phyloP scores from a whole-genome alignment of 208 protist species.

The Wallacemonas collosoma region DNA sequence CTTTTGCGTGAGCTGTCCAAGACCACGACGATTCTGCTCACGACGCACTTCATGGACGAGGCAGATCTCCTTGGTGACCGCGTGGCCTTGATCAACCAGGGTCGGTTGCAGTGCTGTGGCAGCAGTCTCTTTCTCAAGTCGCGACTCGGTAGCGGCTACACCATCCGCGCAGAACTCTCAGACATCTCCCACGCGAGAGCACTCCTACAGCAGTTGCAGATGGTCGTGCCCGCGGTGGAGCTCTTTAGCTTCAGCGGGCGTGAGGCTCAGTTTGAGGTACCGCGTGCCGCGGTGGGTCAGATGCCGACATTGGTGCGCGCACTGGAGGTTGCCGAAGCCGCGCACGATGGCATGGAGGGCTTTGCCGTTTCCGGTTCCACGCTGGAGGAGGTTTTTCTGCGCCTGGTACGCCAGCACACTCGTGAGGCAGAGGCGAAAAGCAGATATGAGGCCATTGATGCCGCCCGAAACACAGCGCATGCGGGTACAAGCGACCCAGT shows the following conservation, averaged over 20 bases:
- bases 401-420: conserved; percentile 29
- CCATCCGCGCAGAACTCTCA: conserved; percentile 37
- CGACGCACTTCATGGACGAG: conserved; percentile 96
- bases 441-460: too few species aligned
- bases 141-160: conserved; percentile 60
- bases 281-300: conserved; percentile 15
- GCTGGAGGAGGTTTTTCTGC: conserved; percentile 82
- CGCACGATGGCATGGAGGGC: conserved; percentile 34
- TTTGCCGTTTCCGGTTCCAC: conserved; percentile 67
- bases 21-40: conserved; percentile 67
- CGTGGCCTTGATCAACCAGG: conserved; percentile 86
- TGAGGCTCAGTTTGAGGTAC: conserved; percentile 58
- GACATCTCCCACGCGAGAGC: background rate
- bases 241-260: conserved; percentile 34
- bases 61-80: conserved; percentile 92
- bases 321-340: conserved; percentile 37
- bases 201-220: conserved; percentile 9
- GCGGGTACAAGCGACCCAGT: too few species aligned
- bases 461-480: too few species aligned
- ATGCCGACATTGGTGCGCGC: conserved; percentile 42
- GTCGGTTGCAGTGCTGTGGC: conserved; percentile 58
- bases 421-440: conserved; percentile 4
- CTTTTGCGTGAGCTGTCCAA: conserved; percentile 46
- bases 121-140: conserved; percentile 63
- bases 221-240: conserved; percentile 29